Conservation (phyloP, 2,329 filamentous ascomycete species). For the Arachnopeziza araneosa region DNA sequence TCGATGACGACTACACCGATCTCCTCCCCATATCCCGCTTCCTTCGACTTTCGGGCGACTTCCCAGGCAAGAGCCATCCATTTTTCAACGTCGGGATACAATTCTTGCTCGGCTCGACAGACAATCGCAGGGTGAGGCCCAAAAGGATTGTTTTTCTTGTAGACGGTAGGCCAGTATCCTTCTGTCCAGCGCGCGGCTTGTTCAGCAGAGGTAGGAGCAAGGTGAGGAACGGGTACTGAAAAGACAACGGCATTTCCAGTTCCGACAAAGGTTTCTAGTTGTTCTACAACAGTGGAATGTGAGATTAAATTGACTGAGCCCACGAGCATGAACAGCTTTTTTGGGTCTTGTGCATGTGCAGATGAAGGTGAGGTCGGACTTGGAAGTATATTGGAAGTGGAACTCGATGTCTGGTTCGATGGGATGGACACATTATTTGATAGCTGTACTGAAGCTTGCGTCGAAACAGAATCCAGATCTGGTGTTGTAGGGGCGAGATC, state of each 20-base stretch:
- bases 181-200: constrained; percentile 71
- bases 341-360: not conserved
- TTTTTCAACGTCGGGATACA: constrained; percentile 55
- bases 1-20: constrained; percentile 75
- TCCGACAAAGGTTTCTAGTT: constrained; percentile 27
- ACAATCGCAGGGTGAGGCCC: constrained; percentile 77
- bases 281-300: constrained; percentile 45
- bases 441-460: no score
- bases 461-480: no score
- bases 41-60: constrained; percentile 54
- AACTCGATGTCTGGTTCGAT: no score
- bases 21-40: constrained; percentile 56
- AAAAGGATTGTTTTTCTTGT: constrained; percentile 81
- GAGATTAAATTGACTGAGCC: constrained; percentile 46
- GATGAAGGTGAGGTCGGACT: not conserved
- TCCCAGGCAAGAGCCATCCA: constrained; percentile 65
- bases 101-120: constrained; percentile 61
- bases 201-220: constrained; percentile 68
- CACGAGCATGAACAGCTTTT: constrained; percentile 36
- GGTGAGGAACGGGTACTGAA: constrained; percentile 59
- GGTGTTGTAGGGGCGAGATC: no score
- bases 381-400: no score
- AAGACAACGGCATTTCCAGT: constrained; percentile 21
- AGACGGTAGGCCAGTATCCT: constrained; percentile 78
- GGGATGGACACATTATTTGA: no score